phyloP scores from a whole-genome alignment of 2,329 filamentous ascomycete genomes.

The Nigrospora sphaerica region DNA sequence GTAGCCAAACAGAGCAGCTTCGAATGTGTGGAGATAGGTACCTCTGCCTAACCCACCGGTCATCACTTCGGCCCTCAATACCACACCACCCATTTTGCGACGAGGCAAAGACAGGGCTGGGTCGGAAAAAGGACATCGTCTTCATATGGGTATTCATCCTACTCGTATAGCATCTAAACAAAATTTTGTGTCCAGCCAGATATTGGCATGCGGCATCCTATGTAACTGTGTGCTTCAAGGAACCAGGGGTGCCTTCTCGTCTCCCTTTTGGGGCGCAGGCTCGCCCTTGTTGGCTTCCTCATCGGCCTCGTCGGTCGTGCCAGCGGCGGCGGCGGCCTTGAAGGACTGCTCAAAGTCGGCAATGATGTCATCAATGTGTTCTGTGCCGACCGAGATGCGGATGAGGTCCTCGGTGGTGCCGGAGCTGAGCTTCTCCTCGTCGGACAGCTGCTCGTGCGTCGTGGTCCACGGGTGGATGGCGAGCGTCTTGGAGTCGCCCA shows the following conservation, averaged over 20 bases:
- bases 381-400: constrained; percentile 88
- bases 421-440: constrained; percentile 69
- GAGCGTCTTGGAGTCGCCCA: constrained; percentile 90
- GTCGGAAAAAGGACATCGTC: no score
- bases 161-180: no score
- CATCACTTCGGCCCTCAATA: no score
- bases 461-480: constrained; percentile 95
- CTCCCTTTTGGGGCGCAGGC: constrained; percentile 26
- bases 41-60: no score
- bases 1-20: no score
- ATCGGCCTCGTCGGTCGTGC: constrained; percentile 22
- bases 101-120: no score
- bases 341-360: constrained; percentile 92
- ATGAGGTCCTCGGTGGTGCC: constrained; percentile 89
- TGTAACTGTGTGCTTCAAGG: constrained; percentile 13
- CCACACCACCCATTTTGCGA: no score
- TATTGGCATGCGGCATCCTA: not conserved
- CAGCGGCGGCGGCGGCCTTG: constrained; percentile 46
- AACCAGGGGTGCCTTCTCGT: constrained; percentile 28
- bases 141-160: no score
- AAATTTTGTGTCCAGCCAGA: no score
- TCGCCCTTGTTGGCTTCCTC: no score
- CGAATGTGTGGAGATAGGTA: no score
- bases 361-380: constrained; percentile 97
- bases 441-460: constrained; percentile 83